Percentiles rank a stretch among this genome's conserved stretches.
These are phyloP conservation scores for Hypomyces rosellus DNA, from an alignment of 2,329 filamentous ascomycete species.

Conservation along the genomic window DNA sequence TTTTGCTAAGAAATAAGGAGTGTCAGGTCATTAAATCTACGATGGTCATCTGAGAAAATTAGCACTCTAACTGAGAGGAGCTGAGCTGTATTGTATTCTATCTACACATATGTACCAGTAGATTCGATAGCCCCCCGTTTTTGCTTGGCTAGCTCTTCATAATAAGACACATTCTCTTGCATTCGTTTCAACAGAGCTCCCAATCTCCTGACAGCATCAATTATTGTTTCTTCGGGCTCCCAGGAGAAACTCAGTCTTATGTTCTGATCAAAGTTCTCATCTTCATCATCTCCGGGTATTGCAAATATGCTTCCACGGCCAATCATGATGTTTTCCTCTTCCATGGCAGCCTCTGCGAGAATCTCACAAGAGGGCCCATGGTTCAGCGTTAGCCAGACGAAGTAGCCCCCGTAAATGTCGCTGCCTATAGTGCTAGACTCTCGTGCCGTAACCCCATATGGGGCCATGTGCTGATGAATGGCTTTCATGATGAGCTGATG, in stretches of 20 bases:
- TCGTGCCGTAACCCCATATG: conserved; percentile 50
- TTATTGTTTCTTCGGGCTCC: conserved; percentile 59
- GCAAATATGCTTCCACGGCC: conserved; percentile 66
- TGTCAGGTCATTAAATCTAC: not conserved
- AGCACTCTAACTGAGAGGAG: no score
- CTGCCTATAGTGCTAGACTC: conserved; percentile 33
- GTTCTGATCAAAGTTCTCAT: conserved; percentile 50
- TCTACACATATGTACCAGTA: not conserved
- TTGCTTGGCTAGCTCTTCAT: conserved; percentile 13
- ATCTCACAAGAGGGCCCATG: conserved; percentile 41
- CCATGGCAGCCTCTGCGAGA: conserved; percentile 51
- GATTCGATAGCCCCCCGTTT: no score
- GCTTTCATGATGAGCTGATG: conserved; percentile 49
- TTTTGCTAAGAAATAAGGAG: conserved; percentile 68
- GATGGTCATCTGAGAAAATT: not conserved
- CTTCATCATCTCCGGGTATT: conserved; percentile 50
- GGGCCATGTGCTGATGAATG: conserved; percentile 53
- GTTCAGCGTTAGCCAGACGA: conserved; percentile 71
- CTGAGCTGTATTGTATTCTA: not conserved
- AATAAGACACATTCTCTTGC: conserved; percentile 22
- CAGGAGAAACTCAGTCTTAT: conserved; percentile 67
- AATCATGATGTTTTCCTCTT: conserved; percentile 60
- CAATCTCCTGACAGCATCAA: conserved; percentile 61
- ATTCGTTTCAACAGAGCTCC: conserved; percentile 38
- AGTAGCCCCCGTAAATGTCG: conserved; percentile 69